Percentiles rank a stretch among this genome's conserved stretches.
phyloP scores from a whole-genome alignment of 257 asterid genomes.

The Fraxinus quadrangulata region DNA sequence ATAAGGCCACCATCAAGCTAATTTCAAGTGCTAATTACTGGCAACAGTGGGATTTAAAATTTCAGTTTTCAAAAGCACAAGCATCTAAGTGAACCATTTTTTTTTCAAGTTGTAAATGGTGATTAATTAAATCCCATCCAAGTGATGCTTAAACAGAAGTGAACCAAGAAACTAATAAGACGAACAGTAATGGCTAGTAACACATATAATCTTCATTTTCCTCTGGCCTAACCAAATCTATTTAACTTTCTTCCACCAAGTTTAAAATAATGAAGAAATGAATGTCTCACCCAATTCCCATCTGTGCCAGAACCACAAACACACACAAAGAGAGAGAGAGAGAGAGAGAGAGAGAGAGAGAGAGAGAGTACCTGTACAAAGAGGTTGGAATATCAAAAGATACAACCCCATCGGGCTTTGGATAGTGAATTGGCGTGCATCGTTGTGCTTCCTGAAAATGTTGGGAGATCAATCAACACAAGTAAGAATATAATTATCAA shows the following conservation, averaged over 20 bases:
- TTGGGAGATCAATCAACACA: conserved; percentile 27
- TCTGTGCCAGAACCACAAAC: background rate
- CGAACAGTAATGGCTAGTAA: background rate
- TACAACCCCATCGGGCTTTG: conserved; percentile 84
- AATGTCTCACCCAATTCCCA: background rate
- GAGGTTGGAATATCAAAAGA: conserved; percentile 89
- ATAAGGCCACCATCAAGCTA: too few species aligned
- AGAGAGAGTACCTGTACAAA: conserved; percentile 65
- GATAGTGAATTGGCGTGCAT: conserved; percentile 67
- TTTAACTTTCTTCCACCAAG: background rate
- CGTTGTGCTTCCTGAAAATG: conserved; percentile 66
- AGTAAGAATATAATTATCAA: background rate
- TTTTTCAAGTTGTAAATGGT: background rate
- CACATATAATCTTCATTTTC: background rate
- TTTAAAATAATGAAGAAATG: background rate
- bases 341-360: conserved; percentile 12
- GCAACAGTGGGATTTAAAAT: too few species aligned
- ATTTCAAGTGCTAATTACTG: too few species aligned
- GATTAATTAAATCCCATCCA: background rate
- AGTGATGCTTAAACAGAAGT: background rate
- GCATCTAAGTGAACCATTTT: too few species aligned
- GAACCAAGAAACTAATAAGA: background rate
- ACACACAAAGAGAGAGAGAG: background rate
- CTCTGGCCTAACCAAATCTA: background rate
- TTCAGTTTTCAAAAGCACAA: too few species aligned